Conservation (phyloP, 352 stramenopile genomes). For the Globisporangium nodosum region DNA sequence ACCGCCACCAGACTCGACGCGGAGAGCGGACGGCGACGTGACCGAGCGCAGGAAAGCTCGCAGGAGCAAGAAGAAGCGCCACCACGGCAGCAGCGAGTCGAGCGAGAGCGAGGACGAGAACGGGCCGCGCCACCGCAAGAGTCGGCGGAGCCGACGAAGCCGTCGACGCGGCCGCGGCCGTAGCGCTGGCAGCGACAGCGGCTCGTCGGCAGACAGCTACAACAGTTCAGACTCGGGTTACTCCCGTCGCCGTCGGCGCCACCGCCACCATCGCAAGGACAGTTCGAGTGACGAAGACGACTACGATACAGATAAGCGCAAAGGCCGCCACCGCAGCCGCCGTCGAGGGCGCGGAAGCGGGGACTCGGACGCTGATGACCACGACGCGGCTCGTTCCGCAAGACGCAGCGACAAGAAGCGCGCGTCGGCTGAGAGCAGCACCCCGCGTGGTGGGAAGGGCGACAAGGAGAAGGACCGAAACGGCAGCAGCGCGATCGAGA, state of each 20-base stretch:
- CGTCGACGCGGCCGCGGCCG: constrained; percentile 15
- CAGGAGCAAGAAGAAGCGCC: constrained; percentile 47
- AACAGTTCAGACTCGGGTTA: constrained; percentile 47
- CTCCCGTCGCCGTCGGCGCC: constrained; percentile 32
- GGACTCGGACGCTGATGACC: constrained; percentile 21
- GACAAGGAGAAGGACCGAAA: not conserved
- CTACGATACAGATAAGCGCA: constrained; percentile 46
- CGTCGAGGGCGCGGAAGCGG: constrained; percentile 30
- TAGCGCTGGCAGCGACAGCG: constrained; percentile 29
- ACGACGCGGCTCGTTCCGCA: constrained; percentile 19
- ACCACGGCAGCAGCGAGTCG: constrained; percentile 36
- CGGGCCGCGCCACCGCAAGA: constrained; percentile 20
- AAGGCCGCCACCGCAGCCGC: constrained; percentile 17
- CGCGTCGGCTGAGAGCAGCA: not conserved
- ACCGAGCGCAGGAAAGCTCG: constrained; percentile 21
- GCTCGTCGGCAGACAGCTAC: constrained; percentile 33
- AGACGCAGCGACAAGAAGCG: constrained; percentile 21
- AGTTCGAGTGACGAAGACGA: constrained; percentile 58
- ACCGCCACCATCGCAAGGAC: constrained; percentile 22
- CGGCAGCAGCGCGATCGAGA: constrained; percentile 15
- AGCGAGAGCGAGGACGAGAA: constrained; percentile 31
- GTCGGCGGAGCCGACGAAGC: constrained; percentile 14
- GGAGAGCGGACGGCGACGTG: constrained; percentile 4
- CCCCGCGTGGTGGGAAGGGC: not conserved
- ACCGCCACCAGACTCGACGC: constrained; percentile 2